phyloP scores from a whole-genome alignment of 805 yeast species.

The Komagataella phaffii region DNA sequence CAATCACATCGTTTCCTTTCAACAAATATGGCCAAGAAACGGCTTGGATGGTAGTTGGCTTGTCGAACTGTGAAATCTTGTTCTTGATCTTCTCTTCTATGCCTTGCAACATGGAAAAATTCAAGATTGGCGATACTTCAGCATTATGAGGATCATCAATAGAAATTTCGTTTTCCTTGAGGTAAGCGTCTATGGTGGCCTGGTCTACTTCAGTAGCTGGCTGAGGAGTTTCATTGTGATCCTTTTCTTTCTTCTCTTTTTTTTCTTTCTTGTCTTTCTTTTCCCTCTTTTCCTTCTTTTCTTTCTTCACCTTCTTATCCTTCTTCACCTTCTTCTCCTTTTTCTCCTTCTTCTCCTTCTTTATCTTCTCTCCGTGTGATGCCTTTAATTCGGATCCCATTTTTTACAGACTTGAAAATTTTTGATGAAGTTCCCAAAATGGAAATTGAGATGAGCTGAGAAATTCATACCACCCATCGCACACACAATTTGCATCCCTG shows the following conservation, averaged over 20 bases:
- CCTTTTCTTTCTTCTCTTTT: constrained; percentile 7
- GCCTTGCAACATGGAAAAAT: constrained; percentile 46
- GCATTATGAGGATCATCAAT: constrained; percentile 52
- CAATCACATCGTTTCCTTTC: constrained; percentile 73
- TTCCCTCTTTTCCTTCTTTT: constrained; percentile 23
- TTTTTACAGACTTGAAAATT: not conserved
- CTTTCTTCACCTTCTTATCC: constrained; percentile 13
- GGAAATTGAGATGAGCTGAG: not conserved
- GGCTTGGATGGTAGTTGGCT: constrained; percentile 94
- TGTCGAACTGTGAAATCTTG: constrained; percentile 61
- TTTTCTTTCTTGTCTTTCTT: constrained; percentile 23
- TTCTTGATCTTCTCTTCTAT: constrained; percentile 41
- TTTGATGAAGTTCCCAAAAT: not conserved
- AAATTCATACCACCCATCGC: not conserved
- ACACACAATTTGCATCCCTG: not conserved
- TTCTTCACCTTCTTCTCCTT: constrained; percentile 13
- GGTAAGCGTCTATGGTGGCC: constrained; percentile 47
- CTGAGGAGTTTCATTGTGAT: constrained; percentile 1
- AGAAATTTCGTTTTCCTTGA: constrained; percentile 60
- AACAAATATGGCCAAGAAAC: constrained; percentile 88
- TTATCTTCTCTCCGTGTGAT: constrained; percentile 1
- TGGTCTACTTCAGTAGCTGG: constrained; percentile 22
- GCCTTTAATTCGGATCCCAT: not conserved
- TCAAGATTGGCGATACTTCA: constrained; percentile 53
- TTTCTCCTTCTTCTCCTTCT: constrained; percentile 15